Base-by-base conservation (phyloP, 2,329 filamentous ascomycete genomes). In the Arthrobotrys pseudoclavata region DNA sequence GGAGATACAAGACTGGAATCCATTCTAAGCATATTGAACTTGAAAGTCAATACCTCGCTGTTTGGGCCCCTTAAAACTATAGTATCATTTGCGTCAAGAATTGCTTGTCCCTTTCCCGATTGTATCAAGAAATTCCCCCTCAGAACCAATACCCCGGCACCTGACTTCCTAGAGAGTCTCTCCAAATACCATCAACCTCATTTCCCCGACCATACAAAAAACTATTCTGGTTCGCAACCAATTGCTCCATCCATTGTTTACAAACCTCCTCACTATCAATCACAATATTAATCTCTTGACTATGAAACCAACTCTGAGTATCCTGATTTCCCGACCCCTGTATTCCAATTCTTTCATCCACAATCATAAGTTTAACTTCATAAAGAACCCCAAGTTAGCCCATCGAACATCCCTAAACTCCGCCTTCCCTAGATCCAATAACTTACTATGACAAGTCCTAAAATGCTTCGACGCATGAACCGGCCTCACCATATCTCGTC, bases 311-410 rank as follows among this genome's bases (percentile, higher is more conserved):
- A 61, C 74, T 77, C n/a, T 77, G 74, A 10, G 52, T 55, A 47
- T 77, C 74, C 24, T 71, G 74, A 40, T 77, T 77, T 7, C 67
- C 74, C 3, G 67, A 71, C 20, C 74, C 74, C 26, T 62, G 50
- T 1, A 77, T 77, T 10, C 74, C 74, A 24, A 77, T 60, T n/a
- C 45, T 72, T 4, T 69, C 61, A n/a, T 77, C 74, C 4, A 77
- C 74, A 22, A 77, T 68, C 74, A 77, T 77, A 18, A 77, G 74
- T 72, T 77, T 77, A 15, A 77, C 74, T 77, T 24, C 7, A 0
- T 12, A 4, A 9, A 24, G 22, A 3, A 1, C 13, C 13, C 31
- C 31, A 34, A 20, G 15, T 66, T 62, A 77, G 57, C 24, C 34
- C 3, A 5, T 60, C 13, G 5, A n/a, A 22, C 24, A 6, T 0